Percentiles rank a stretch among this genome's conserved stretches.
Conservation (phyloP, 2,329 filamentous ascomycete species). For the Alternaria consortialis region DNA sequence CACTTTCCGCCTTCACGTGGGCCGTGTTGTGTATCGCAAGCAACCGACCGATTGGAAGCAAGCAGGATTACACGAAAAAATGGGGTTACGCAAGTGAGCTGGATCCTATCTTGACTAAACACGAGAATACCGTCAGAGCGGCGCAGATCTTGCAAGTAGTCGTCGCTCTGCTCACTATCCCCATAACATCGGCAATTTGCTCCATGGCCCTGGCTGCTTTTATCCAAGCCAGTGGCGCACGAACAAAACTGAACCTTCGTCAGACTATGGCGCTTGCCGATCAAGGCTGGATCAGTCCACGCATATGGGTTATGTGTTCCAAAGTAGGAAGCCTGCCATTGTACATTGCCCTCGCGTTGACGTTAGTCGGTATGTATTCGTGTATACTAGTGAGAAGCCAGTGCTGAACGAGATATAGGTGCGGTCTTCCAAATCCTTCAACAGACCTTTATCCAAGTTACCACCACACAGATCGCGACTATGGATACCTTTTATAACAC, state of each 20-base stretch:
- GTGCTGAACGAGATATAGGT: not conserved
- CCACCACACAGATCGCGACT: not conserved
- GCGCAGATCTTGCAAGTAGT: not conserved
- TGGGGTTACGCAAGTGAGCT: not conserved
- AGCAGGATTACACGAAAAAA: not conserved
- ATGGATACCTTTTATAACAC: not conserved
- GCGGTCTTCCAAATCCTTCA: not conserved
- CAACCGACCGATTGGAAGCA: conserved; percentile 3
- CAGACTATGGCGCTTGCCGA: conserved; percentile 4
- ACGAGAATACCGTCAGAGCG: not conserved
- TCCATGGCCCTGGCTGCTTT: conserved; percentile 1
- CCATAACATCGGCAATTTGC: conserved; percentile 1
- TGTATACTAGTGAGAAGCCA: not conserved
- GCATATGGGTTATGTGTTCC: not conserved
- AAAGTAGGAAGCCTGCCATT: conserved; percentile 5
- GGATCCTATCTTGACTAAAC: not conserved
- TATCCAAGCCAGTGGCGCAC: not conserved
- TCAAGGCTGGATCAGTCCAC: conserved; percentile 4
- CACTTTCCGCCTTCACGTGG: not conserved
- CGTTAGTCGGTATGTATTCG: conserved; percentile 3
- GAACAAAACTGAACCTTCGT: conserved; percentile 3
- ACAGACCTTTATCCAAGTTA: not conserved
- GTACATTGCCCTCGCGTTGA: conserved; percentile 1
- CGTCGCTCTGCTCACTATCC: not conserved
- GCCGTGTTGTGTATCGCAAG: not conserved